Evolutionary conservation across 257 asterid species (phyloP).

Genomic region (Linderniella brevidens): DNA sequence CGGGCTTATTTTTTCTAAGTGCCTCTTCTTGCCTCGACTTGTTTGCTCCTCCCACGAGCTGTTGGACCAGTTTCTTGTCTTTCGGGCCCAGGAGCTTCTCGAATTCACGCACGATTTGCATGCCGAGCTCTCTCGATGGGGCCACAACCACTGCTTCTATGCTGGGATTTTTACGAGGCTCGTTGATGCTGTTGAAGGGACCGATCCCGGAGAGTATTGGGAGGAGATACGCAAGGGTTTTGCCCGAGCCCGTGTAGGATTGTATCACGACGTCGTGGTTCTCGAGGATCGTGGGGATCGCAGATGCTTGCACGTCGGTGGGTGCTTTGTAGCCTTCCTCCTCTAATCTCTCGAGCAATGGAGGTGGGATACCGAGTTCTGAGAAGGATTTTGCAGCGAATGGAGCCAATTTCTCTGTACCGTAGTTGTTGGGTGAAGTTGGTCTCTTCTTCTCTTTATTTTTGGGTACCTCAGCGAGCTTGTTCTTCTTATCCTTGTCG

Average conservation of each 20-base stretch:
- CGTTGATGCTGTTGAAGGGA: conserved; percentile 28
- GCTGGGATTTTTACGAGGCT: conserved; percentile 22
- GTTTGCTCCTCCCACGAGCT: conserved; percentile 97
- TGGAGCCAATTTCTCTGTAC: conserved; percentile 39
- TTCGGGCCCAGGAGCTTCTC: conserved; percentile 83
- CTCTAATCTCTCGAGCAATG: conserved; percentile 56
- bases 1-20: conserved; percentile 76
- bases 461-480: no score
- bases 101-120: conserved; percentile 95
- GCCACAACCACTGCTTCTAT: conserved; percentile 84
- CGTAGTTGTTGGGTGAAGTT: conserved; percentile 16
- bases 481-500: no score
- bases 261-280: conserved; percentile 79
- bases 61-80: conserved; percentile 74
- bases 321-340: conserved; percentile 67
- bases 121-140: conserved; percentile 97
- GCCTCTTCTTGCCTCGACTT: conserved; percentile 93
- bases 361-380: conserved; percentile 74
- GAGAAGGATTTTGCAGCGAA: conserved; percentile 69
- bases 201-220: conserved; percentile 74
- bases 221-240: conserved; percentile 86
- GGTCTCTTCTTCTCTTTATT: no score
- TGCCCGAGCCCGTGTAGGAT: conserved; percentile 95
- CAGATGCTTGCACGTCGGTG: conserved; percentile 93
- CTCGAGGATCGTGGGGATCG: conserved; percentile 62